Evolutionary conservation across 768 basidiomycete species (phyloP).

Genomic region (Russula olivacea): DNA sequence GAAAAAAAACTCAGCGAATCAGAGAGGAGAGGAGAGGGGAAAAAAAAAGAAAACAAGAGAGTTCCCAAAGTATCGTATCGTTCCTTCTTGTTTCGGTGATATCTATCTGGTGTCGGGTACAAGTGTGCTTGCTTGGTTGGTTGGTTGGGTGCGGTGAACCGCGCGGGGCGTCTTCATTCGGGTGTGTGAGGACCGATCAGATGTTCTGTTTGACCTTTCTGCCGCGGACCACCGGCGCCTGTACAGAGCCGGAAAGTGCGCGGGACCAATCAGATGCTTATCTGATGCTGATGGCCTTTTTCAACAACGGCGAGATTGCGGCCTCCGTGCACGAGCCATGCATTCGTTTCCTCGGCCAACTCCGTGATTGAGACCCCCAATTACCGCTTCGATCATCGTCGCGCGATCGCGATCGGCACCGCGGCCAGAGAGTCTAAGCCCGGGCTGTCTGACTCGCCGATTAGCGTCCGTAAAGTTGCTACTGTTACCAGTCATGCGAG

Average conservation of each 20-base stretch:
- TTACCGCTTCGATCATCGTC: slow-evolving; percentile 23
- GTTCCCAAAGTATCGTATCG: not conserved
- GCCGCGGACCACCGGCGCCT: slow-evolving; percentile 23
- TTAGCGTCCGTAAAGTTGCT: slow-evolving; percentile 23
- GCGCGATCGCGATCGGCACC: slow-evolving; percentile 24
- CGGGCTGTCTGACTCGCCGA: slow-evolving; percentile 19
- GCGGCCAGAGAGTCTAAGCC: slow-evolving; percentile 20
- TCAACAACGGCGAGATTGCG: slow-evolving; percentile 12
- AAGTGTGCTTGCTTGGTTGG: not conserved
- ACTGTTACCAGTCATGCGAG: slow-evolving; percentile 17
- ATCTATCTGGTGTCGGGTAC: slow-evolving; percentile 8
- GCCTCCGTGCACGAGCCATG: slow-evolving; percentile 17
- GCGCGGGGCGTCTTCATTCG: slow-evolving; percentile 22
- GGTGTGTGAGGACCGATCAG: slow-evolving; percentile 22
- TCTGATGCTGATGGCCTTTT: slow-evolving; percentile 23
- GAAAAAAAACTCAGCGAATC: slow-evolving; percentile 2
- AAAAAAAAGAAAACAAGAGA: not conserved
- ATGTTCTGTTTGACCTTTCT: slow-evolving; percentile 26
- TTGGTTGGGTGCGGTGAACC: slow-evolving; percentile 9
- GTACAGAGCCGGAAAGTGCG: slow-evolving; percentile 11
- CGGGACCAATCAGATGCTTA: slow-evolving; percentile 24
- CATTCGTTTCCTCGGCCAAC: slow-evolving; percentile 6
- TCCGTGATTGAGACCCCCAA: slow-evolving; percentile 18
- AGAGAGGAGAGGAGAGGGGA: not conserved
- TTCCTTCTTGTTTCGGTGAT: slow-evolving; percentile 12